These are phyloP conservation scores for Candida tibetensis DNA, from an alignment of 805 yeast genomes.

Conservation along the genomic window DNA sequence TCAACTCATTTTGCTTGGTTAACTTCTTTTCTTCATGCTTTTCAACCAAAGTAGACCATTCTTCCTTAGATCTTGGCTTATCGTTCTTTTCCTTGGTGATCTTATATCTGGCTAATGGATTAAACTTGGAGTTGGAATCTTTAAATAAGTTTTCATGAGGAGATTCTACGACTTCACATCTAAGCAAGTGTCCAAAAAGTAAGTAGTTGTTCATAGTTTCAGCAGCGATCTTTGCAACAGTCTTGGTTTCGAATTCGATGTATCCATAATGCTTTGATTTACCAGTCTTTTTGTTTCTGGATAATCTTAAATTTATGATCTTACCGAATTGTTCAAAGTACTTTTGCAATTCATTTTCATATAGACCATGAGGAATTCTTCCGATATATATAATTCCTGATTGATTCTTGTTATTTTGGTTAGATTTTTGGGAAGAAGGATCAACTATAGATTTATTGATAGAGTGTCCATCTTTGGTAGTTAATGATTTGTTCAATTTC, in stretches of 20 bases:
- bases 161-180: conserved; percentile 54
- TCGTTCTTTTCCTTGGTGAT: conserved; percentile 54
- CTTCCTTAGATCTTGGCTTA: conserved; percentile 51
- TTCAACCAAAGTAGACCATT: conserved; percentile 54
- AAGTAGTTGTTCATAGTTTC: conserved; percentile 96
- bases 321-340: conserved; percentile 92
- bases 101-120: conserved; percentile 57
- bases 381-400: conserved; percentile 85
- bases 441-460: conserved; percentile 16
- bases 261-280: conserved; percentile 89
- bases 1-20: conserved; percentile 48
- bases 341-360: conserved; percentile 72
- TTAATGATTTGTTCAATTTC: conserved; percentile 11
- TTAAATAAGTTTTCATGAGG: conserved; percentile 58
- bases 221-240: conserved; percentile 83
- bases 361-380: conserved; percentile 88
- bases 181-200: conserved; percentile 80
- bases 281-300: conserved; percentile 89
- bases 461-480: conserved; percentile 18
- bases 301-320: conserved; percentile 70
- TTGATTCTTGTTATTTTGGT: conserved; percentile 23
- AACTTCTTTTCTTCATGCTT: conserved; percentile 42
- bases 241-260: conserved; percentile 70
- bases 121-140: conserved; percentile 54
- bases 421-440: conserved; percentile 11